phyloP scores from a whole-genome alignment of 2,329 filamentous ascomycete species.

The Penicillium sp. region DNA sequence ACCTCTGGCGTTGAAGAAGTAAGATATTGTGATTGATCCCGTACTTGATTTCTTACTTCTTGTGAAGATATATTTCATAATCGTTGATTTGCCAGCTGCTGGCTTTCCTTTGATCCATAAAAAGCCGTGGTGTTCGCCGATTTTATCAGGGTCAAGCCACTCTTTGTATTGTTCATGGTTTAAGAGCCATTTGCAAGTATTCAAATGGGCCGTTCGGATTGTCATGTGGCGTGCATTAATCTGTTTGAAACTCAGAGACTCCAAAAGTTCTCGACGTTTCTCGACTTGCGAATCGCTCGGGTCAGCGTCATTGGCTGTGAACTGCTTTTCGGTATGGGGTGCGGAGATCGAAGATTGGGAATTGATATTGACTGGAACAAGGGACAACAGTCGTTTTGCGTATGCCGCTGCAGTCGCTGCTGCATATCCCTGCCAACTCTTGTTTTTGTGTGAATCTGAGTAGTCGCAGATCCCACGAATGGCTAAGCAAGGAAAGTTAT shows the following conservation, averaged over 20 bases:
- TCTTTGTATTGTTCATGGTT: not conserved
- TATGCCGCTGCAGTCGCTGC: conserved; percentile 19
- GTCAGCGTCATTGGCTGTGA: too few species aligned
- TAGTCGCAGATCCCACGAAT: conserved; percentile 22
- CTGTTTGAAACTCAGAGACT: not conserved
- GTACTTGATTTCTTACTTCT: conserved; percentile 7
- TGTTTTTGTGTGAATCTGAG: conserved; percentile 21
- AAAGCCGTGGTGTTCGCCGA: conserved; percentile 24
- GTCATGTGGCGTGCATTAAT: not conserved
- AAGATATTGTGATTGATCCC: conserved; percentile 16
- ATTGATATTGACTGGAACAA: too few species aligned
- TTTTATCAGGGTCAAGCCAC: conserved; percentile 33
- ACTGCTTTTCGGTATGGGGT: too few species aligned
- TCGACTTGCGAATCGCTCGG: too few species aligned
- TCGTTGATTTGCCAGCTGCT: conserved; percentile 34
- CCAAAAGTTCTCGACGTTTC: not conserved
- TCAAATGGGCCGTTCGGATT: not conserved
- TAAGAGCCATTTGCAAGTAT: conserved; percentile 12
- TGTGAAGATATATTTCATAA: conserved; percentile 29
- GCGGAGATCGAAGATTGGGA: too few species aligned
- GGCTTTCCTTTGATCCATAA: conserved; percentile 41
- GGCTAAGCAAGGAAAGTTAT: conserved; percentile 20
- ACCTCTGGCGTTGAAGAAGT: conserved; percentile 29
- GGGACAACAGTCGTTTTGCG: conserved; percentile 18
- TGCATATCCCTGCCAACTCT: conserved; percentile 14